phyloP scores from a whole-genome alignment of 208 protist species.

The Blastocrithidia nonstop region DNA sequence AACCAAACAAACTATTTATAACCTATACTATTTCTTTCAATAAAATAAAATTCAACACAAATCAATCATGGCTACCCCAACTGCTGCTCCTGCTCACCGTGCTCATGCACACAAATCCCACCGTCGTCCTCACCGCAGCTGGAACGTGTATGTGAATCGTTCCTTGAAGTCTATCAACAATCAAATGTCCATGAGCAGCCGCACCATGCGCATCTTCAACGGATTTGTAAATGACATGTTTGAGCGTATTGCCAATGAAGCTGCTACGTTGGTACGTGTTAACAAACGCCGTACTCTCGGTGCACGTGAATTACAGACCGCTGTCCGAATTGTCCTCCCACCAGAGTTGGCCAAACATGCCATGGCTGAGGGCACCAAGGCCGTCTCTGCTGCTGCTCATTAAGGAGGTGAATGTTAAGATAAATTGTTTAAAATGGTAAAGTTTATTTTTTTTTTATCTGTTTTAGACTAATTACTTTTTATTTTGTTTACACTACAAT shows the following conservation, averaged over 20 bases:
- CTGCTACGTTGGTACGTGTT: conserved; percentile 79
- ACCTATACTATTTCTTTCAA: not conserved
- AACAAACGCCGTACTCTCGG: conserved; percentile 92
- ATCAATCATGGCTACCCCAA: conserved; percentile 1
- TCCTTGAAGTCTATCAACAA: conserved; percentile 94
- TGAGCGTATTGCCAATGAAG: conserved; percentile 90
- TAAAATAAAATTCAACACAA: not conserved
- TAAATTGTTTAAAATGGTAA: not conserved
- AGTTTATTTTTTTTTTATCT: not conserved
- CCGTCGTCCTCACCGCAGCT: conserved; percentile 56
- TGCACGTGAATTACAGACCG: conserved; percentile 92
- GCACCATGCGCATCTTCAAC: conserved; percentile 96
- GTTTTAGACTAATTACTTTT: not conserved
- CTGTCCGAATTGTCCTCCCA: conserved; percentile 92
- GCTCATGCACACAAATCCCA: conserved; percentile 15
- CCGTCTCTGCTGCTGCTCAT: conserved; percentile 77
- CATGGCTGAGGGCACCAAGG: conserved; percentile 94
- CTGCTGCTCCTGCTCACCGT: conserved; percentile 13
- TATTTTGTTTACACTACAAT: not conserved
- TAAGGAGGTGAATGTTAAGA: no score
- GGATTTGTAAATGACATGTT: conserved; percentile 96
- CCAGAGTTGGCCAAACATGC: conserved; percentile 97
- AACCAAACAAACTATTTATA: not conserved
- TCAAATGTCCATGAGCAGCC: conserved; percentile 88
- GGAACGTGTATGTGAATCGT: conserved; percentile 82